Evolutionary conservation across 352 stramenopile species (phyloP).

Genomic region (Phytophthora rubi): DNA sequence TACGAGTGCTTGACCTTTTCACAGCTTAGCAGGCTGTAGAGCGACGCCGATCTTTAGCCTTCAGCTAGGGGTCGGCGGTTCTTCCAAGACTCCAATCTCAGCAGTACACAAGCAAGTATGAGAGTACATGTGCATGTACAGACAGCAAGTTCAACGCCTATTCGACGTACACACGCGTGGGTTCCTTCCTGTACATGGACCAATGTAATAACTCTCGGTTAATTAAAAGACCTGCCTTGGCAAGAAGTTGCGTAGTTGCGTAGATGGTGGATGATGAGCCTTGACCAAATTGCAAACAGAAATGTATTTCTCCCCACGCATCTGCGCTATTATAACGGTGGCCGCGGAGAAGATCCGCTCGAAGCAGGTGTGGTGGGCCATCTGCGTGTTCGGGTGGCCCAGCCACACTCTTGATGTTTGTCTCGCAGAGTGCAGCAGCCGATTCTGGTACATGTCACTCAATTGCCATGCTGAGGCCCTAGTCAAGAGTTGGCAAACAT

Average conservation of each 20-base stretch:
- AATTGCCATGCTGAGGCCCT: not conserved
- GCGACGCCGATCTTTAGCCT: not conserved
- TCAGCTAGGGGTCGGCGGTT: not conserved
- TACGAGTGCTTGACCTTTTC: not conserved
- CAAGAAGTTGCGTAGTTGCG: not conserved
- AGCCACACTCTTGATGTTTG: not conserved
- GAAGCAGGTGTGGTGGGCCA: slow-evolving; percentile 9
- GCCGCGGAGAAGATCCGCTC: not conserved
- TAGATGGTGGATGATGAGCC: not conserved
- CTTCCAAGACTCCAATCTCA: not conserved
- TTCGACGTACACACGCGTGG: too few species aligned
- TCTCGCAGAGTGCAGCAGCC: slow-evolving; percentile 6
- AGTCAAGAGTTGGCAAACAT: not conserved
- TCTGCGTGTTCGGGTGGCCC: slow-evolving; percentile 4
- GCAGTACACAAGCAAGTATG: not conserved
- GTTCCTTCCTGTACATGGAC: not conserved
- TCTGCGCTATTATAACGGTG: not conserved
- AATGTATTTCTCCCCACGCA: not conserved
- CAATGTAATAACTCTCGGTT: not conserved
- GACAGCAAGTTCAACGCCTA: too few species aligned
- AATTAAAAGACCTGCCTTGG: not conserved
- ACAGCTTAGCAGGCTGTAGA: not conserved
- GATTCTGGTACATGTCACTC: not conserved
- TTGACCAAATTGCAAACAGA: not conserved
- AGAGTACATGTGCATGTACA: not conserved